Evolutionary conservation across 176 grass and related monocot genomes (phyloP), one percentile per base, ranked within the genome.

Genomic region (Juncus inflexus): DNA sequence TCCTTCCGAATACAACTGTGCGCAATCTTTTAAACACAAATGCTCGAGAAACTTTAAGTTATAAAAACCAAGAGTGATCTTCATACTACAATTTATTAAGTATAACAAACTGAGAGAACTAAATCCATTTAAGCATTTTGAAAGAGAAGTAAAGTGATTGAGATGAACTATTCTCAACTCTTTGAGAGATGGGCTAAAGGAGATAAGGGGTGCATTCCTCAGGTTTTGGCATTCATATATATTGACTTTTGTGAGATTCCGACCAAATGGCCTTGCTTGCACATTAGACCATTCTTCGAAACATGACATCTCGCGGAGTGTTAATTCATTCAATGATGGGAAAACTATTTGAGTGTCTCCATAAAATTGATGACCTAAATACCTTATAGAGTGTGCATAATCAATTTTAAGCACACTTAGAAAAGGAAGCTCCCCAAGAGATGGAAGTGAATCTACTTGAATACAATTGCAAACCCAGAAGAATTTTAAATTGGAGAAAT

Each of bases 321-420:
- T 50, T 50, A 83, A 52, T 54, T 83, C 61, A 52, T 65, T 87
- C 38, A 87, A 67, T 40, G 56, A 53, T 59, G 15, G 72, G 72
- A 87, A 87, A 72, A 39, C 15, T 43, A n/a, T 5, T 9, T 9
- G 12, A 9, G 52, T 61, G 58, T 28, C 57, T 52, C 73, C 73
- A 65, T 72, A 83, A 40, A 87, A 77, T 41, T 12, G 3, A 56
- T 52, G 3, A 39, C 65, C 76, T n/a, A 83, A 62, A 40, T 66
- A 14, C 62, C 43, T 55, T 57, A 83, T 52, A 39, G 72, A 58
- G 58, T 0, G 14, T 61, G 83, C 66, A 35, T 60, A 52, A 37
- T 73, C 72, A 53, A 83, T 15, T 10, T 70, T 65, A 38, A 88
- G 47, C 4, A 57, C 43, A 42, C 52, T 80, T 49, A 88, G 76